Percentiles rank a stretch among this genome's conserved stretches.
Conservation (phyloP, 306 rosid species). For the Prunus kanzakura region DNA sequence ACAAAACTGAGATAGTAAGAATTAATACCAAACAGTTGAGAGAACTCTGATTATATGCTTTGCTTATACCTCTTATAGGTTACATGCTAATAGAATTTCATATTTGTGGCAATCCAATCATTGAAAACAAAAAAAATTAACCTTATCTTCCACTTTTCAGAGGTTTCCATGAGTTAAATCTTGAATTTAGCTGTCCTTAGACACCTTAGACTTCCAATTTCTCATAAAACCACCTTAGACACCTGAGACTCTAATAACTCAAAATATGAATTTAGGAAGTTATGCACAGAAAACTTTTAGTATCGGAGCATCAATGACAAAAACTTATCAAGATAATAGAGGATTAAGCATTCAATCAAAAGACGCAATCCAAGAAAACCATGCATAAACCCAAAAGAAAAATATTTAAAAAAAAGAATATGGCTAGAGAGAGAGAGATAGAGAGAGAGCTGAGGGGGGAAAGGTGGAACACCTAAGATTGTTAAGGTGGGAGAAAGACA, state of each 20-base stretch:
- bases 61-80: too few species aligned
- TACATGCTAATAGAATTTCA: too few species aligned
- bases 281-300: background rate
- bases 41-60: too few species aligned
- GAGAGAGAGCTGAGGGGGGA: slow-evolving; percentile 23
- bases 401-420: background rate
- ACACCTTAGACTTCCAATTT: too few species aligned
- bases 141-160: too few species aligned
- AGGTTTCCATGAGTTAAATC: too few species aligned
- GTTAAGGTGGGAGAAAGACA: slow-evolving; percentile 12
- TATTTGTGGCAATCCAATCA: too few species aligned
- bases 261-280: background rate
- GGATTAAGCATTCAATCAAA: background rate
- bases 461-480: slow-evolving; percentile 5
- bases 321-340: background rate
- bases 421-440: slow-evolving; percentile 6
- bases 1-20: background rate
- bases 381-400: background rate
- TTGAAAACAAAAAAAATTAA: too few species aligned
- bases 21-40: background rate
- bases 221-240: background rate
- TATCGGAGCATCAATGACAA: background rate
- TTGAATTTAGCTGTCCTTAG: too few species aligned
- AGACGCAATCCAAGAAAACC: slow-evolving; percentile 10
- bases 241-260: background rate